These are phyloP conservation scores for Podospora didyma DNA, from an alignment of 495 filamentous ascomycete species.

Conservation along the genomic window DNA sequence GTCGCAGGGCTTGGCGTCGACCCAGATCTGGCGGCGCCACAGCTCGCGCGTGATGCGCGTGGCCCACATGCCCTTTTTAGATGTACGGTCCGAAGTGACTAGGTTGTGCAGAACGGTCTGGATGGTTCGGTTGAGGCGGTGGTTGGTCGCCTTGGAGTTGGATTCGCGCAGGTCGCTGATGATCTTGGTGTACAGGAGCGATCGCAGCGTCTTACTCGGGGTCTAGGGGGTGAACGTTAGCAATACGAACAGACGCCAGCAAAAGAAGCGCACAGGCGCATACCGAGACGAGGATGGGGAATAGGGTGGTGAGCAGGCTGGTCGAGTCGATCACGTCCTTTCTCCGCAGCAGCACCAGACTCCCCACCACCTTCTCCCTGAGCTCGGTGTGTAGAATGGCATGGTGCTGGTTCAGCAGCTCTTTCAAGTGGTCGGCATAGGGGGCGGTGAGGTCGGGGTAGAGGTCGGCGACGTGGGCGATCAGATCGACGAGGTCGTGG, in stretches of 20 bases:
- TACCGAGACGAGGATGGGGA: constrained; percentile 67
- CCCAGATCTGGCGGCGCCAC: constrained; percentile 39
- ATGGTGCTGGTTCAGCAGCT: constrained; percentile 77
- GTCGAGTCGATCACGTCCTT: constrained; percentile 89
- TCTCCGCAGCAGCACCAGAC: constrained; percentile 78
- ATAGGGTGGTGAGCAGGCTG: constrained; percentile 77
- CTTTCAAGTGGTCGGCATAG: constrained; percentile 78
- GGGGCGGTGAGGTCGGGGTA: constrained; percentile 74
- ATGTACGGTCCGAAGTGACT: constrained; percentile 75
- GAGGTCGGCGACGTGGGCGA: constrained; percentile 90
- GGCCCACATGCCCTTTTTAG: constrained; percentile 87
- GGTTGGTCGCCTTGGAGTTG: constrained; percentile 82
- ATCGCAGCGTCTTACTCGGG: constrained; percentile 79
- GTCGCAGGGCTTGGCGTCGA: constrained; percentile 74
- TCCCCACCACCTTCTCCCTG: constrained; percentile 90
- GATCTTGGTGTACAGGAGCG: constrained; percentile 84
- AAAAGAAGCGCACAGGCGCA: background rate
- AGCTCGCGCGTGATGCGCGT: constrained; percentile 41
- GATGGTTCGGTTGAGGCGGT: constrained; percentile 85
- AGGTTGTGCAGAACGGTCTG: constrained; percentile 92
- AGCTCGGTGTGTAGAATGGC: constrained; percentile 72
- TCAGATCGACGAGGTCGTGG: constrained; percentile 73
- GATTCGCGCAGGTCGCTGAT: constrained; percentile 80
- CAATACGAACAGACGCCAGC: background rate
- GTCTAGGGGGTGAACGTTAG: constrained; percentile 42